A percentile compares a stretch with the other conserved stretches of the same genome.
These are phyloP conservation scores for Boletus semigastroideus DNA, from an alignment of 1,284 basidiomycete species.

Conservation along the genomic window DNA sequence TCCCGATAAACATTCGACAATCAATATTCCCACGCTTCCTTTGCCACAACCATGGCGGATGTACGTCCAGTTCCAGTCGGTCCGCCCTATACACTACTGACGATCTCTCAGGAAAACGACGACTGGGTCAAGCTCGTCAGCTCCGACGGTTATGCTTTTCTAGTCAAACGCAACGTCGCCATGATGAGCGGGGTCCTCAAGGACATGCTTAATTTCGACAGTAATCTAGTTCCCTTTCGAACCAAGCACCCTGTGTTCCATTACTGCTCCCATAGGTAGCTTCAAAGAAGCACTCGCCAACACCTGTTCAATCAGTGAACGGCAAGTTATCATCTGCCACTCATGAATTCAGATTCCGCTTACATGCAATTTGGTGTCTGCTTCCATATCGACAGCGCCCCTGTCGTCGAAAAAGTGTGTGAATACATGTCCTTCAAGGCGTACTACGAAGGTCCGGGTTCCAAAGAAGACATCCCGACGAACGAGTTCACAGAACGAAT, in stretches of 20 bases:
- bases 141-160: slow-evolving; percentile 52
- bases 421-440: slow-evolving; percentile 83
- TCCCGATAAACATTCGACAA: slow-evolving; percentile 10
- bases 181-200: slow-evolving; percentile 50
- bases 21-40: slow-evolving; percentile 22
- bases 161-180: slow-evolving; percentile 52
- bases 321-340: slow-evolving; percentile 34
- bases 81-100: slow-evolving; percentile 2
- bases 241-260: slow-evolving; percentile 9
- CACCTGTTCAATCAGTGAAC: slow-evolving; percentile 47
- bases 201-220: slow-evolving; percentile 39
- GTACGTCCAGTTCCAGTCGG: slow-evolving; percentile 3
- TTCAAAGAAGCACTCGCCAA: slow-evolving; percentile 53
- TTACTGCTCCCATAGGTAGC: slow-evolving; percentile 35
- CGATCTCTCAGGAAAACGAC: slow-evolving; percentile 25
- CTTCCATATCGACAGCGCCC: slow-evolving; percentile 45
- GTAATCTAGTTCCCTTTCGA: slow-evolving; percentile 20
- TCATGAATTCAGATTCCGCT: slow-evolving; percentile 3
- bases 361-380: neutral
- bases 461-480: slow-evolving; percentile 69
- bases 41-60: slow-evolving; percentile 9
- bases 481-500: slow-evolving; percentile 75
- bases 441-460: slow-evolving; percentile 56
- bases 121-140: slow-evolving; percentile 56
- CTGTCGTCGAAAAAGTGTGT: slow-evolving; percentile 77